Evolutionary conservation across 106 monocot species (phyloP).

Genomic region (Dendrobium nobile): DNA sequence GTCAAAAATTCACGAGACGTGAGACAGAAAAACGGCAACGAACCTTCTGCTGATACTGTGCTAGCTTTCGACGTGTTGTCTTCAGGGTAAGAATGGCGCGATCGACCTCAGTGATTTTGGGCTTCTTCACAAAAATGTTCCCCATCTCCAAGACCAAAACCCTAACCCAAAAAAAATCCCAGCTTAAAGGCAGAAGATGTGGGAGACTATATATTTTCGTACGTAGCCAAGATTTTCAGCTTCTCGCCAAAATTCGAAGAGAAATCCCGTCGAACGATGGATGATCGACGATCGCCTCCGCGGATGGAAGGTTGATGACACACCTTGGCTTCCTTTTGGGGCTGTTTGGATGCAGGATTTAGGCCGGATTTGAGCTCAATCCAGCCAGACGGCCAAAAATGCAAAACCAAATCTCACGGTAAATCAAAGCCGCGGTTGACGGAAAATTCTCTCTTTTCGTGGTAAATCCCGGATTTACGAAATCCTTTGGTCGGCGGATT

Average conservation of each 20-base stretch:
- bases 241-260: not conserved
- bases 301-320: not conserved
- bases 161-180: conserved; percentile 1
- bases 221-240: not conserved
- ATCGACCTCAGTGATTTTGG: conserved; percentile 83
- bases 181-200: not conserved
- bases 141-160: conserved; percentile 39
- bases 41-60: conserved; percentile 64
- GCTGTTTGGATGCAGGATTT: too few relatives aligned
- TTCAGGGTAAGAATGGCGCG: conserved; percentile 76
- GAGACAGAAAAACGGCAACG: not conserved
- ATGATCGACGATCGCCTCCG: not conserved
- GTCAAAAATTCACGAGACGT: not conserved
- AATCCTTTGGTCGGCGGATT: too few relatives aligned
- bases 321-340: not conserved
- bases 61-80: conserved; percentile 84
- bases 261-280: not conserved
- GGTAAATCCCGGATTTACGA: too few relatives aligned
- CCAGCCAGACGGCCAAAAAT: too few relatives aligned
- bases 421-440: too few relatives aligned
- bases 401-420: too few relatives aligned
- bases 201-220: not conserved
- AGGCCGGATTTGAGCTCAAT: too few relatives aligned
- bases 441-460: too few relatives aligned
- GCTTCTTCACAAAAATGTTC: conserved; percentile 83